Percentiles rank a stretch among this genome's conserved stretches.
Conservation (phyloP, 2,329 filamentous ascomycete species). For the Dactylellina drechsleri region DNA sequence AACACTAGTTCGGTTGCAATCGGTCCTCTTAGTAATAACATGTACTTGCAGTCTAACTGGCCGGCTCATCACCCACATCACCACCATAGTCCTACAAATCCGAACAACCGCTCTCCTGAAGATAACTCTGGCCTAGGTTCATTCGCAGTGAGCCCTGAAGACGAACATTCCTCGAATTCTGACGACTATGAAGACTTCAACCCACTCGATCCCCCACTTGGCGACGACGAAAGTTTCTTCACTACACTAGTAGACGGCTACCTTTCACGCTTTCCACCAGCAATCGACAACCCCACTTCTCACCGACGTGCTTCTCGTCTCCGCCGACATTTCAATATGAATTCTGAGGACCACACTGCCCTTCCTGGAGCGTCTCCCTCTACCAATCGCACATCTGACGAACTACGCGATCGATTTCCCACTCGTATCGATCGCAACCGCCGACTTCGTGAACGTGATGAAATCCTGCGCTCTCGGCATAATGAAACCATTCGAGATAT, state of each 20-base stretch:
- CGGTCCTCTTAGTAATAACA: conserved; percentile 1
- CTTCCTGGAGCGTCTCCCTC: conserved; percentile 1
- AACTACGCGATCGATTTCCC: conserved; percentile 20
- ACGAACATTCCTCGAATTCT: conserved; percentile 44
- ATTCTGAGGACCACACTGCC: conserved; percentile 14
- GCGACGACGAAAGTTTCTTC: conserved; percentile 38
- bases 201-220: conserved; percentile 21
- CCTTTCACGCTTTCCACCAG: conserved; percentile 21
- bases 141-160: conserved; percentile 31
- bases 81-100: conserved; percentile 1
- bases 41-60: conserved; percentile 26
- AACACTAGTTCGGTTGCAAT: background rate
- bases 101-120: conserved; percentile 25
- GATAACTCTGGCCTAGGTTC: conserved; percentile 2
- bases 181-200: conserved; percentile 53
- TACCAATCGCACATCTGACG: conserved; percentile 6
- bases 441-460: conserved; percentile 39
- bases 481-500: conserved; percentile 48
- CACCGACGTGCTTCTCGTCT: conserved; percentile 29
- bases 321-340: conserved; percentile 20
- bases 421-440: conserved; percentile 32
- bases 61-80: conserved; percentile 18
- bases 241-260: conserved; percentile 33
- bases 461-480: conserved; percentile 30
- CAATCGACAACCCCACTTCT: conserved; percentile 8